A percentile compares a stretch with the other conserved stretches of the same genome.
Conservation (phyloP, 2,329 filamentous ascomycete genomes). For the Truncatella angustata region DNA sequence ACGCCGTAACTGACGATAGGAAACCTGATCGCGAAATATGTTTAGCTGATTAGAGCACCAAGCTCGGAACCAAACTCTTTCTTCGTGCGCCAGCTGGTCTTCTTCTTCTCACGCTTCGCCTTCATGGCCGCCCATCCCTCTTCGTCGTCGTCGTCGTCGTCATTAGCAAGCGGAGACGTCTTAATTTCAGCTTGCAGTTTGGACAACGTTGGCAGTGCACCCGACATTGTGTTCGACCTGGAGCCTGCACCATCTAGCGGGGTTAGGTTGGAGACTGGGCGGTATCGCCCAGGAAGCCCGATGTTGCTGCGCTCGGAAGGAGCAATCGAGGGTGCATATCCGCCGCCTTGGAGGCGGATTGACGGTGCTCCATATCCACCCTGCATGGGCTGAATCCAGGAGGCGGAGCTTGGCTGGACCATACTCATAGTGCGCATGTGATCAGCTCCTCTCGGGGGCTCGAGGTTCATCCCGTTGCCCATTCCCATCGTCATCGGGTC, state of each 20-base stretch:
- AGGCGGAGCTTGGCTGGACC: conserved; percentile 66
- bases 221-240: conserved; percentile 43
- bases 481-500: conserved; percentile 31
- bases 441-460: conserved; percentile 42
- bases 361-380: conserved; percentile 46
- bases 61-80: conserved; percentile 51
- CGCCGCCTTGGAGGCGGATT: conserved; percentile 47
- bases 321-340: conserved; percentile 87
- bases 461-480: conserved; percentile 42
- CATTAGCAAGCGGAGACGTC: conserved; percentile 38
- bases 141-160: conserved; percentile 61
- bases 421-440: conserved; percentile 76
- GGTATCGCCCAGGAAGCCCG: conserved; percentile 84
- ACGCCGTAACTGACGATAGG: neutral
- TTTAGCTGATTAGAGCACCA: conserved; percentile 44
- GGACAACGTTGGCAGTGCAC: conserved; percentile 34
- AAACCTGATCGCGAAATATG: neutral
- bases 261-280: conserved; percentile 74
- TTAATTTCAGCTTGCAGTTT: conserved; percentile 39
- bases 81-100: conserved; percentile 63
- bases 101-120: conserved; percentile 67
- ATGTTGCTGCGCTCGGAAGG: conserved; percentile 95
- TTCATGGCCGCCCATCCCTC: conserved; percentile 70
- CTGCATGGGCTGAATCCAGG: conserved; percentile 50
- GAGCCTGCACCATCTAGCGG: conserved; percentile 27